phyloP scores from a whole-genome alignment of 139 green algal species.

The Chlorella sp. region DNA sequence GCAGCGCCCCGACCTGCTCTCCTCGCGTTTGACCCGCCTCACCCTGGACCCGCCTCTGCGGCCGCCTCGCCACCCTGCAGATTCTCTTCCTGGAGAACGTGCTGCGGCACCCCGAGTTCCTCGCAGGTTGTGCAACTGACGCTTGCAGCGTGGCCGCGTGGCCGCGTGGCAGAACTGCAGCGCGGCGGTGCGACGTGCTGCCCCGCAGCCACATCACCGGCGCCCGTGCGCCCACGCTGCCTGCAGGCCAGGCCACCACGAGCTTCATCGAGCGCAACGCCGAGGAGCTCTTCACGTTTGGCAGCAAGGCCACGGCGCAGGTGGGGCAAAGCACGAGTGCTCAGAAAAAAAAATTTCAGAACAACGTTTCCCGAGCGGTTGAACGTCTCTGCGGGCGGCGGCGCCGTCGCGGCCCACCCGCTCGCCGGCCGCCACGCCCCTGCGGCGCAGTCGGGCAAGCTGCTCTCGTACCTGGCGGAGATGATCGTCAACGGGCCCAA shows the following conservation, averaged over 20 bases:
- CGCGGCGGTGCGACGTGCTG: too few species aligned
- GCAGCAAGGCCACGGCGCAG: conserved; percentile 14
- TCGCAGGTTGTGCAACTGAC: too few species aligned
- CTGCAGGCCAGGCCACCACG: conserved; percentile 72
- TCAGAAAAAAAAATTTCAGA: too few species aligned
- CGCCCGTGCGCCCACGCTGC: too few species aligned
- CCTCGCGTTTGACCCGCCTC: neutral
- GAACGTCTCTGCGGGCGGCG: too few species aligned
- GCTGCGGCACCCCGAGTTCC: conserved; percentile 85
- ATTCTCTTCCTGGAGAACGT: conserved; percentile 93
- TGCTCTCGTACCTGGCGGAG: conserved; percentile 87
- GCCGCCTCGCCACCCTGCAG: conserved; percentile 35
- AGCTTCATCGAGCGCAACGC: conserved; percentile 86
- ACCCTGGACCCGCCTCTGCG: neutral
- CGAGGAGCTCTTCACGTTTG: conserved; percentile 74
- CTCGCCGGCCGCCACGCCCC: too few species aligned
- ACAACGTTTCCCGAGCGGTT: too few species aligned
- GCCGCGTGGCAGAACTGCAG: too few species aligned
- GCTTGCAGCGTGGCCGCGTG: too few species aligned
- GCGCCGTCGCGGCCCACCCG: too few species aligned
- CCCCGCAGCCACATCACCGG: too few species aligned
- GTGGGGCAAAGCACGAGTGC: neutral
- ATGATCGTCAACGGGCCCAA: conserved; percentile 84
- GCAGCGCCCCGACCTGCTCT: neutral
- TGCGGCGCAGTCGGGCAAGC: conserved; percentile 27